Percentiles rank a stretch among this genome's conserved stretches.
Conservation (phyloP, 1,284 basidiomycete species). For the Rhodotorula mucilaginosa region DNA sequence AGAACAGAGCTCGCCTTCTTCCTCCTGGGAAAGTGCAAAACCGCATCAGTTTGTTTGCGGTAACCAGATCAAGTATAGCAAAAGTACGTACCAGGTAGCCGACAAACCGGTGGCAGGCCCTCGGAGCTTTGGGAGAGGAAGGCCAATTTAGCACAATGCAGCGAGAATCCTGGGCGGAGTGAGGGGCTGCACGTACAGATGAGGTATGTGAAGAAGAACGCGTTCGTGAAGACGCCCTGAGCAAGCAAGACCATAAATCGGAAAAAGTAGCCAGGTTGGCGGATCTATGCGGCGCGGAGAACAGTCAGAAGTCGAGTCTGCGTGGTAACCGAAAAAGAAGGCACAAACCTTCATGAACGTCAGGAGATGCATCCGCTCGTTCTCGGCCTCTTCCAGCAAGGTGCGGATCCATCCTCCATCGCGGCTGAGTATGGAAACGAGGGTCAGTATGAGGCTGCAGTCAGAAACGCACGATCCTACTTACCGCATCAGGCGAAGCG, state of each 20-base stretch:
- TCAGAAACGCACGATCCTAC: background rate
- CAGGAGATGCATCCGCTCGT: constrained; percentile 71
- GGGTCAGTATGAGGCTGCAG: background rate
- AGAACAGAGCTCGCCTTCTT: constrained; percentile 1
- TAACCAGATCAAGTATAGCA: background rate
- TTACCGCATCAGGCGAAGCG: constrained; percentile 79
- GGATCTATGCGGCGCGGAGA: constrained; percentile 49
- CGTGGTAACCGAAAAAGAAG: background rate
- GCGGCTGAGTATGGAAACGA: background rate
- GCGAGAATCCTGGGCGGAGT: background rate
- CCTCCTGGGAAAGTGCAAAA: background rate
- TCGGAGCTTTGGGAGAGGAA: constrained; percentile 57
- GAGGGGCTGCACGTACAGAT: constrained; percentile 23
- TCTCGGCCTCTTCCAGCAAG: constrained; percentile 87
- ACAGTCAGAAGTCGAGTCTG: too few species aligned
- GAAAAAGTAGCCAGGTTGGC: constrained; percentile 73
- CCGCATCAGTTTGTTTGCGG: too few species aligned
- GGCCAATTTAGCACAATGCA: constrained; percentile 1
- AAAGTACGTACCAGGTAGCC: constrained; percentile 59
- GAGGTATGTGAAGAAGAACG: constrained; percentile 64
- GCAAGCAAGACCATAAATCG: constrained; percentile 77
- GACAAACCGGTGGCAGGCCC: constrained; percentile 87
- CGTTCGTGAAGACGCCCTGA: constrained; percentile 83
- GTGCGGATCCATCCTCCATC: constrained; percentile 53
- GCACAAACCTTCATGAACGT: constrained; percentile 71